Base-by-base conservation (phyloP, 192 early-diverging fungal genomes). In the Pilaira anomala region DNA sequence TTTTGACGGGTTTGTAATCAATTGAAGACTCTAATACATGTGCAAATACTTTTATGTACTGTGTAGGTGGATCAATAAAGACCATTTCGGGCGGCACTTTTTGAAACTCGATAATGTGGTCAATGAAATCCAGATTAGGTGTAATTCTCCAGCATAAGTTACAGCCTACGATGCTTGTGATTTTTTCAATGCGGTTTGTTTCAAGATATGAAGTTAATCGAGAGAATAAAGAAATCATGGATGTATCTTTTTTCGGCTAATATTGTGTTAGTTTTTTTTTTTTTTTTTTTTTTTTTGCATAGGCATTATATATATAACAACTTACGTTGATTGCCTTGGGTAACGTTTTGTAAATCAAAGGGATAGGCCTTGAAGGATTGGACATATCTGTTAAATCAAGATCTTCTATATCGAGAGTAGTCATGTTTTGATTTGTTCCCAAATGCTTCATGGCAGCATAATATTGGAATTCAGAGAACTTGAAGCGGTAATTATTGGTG, bases 191-290 rank as follows among this genome's bases (percentile, higher is more conserved):
- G 57, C 82, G 76, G 39, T 82, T 79, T 6, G 81, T 18, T 18
- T 76, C 72, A 12, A 76, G 69, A 30, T 85, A 80, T 48, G 69
- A 77, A 0, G 69, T 76, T 0, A 85, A 68, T 26, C 73, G 52
- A 16, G 83, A 82, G 16, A 82, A 77, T 44, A 86, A 46, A 49
- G 84, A 80, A 12, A 88, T 67, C 85, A 87, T 87, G 7, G 87
- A 78, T 42, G 65, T 71, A 2, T 73, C 65, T 51, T 76, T 61
- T 63, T 72, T 83, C n/a, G 76, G 49, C 78, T 83, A 40, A 24
- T 49, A n/a, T n/a, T n/a, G n/a, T n/a, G n/a, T n/a, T n/a, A n/a
- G n/a, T n/a, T n/a, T n/a, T n/a, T n/a, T n/a, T n/a, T n/a, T n/a
- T n/a, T n/a, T n/a, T n/a, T n/a, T n/a, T n/a, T n/a, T n/a, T n/a